Evolutionary conservation across 1,284 basidiomycete genomes (phyloP), one percentile per base, ranked within the genome.

Genomic region (Gymnopus androsaceus): DNA sequence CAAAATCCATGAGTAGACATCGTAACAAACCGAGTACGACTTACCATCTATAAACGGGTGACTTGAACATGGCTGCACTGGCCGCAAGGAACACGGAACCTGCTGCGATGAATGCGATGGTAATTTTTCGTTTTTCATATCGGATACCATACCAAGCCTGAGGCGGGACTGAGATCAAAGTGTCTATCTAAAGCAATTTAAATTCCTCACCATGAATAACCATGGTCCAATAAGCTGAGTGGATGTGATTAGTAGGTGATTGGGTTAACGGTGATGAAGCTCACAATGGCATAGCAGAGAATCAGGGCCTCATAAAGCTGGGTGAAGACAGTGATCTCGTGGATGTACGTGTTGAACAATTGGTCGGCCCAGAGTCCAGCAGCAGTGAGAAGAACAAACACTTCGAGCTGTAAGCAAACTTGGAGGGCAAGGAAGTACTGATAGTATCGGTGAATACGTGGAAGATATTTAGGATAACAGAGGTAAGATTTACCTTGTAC

Each of bases 281-380:
- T 51, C 62, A 82, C 80, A 34, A 80, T 62, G 6, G 73, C 70
- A 3, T 79, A 79, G 47, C 68, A 54, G 44, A 82, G 74, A 59
- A 80, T 79, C 17, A 77, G 46, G 0, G 67, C 78, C 49, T 78
- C 63, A 61, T 83, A 85, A 1, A 76, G 51, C 1, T 40, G 33
- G 0, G 73, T 77, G 50, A 79, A 76, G 5, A 46, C 54, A 2
- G 81, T 80, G 9, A 82, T 75, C 2, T 64, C 48, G 9, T 65
- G 66, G 46, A 84, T 76, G 9, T 74, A 69, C 14, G 78, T 77
- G 51, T 77, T 75, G 48, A 77, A 58, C 17, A 84, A 71, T 57
- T 83, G 75, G 64, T 83, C 79, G 33, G 80, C 68, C 82, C 83
- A 85, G 7, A 86, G 74, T 21, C 74, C 75, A 62, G 77, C 77